Evolutionary conservation across 2,329 filamentous ascomycete genomes (phyloP).

Genomic region (Xylariaceae sp.): DNA sequence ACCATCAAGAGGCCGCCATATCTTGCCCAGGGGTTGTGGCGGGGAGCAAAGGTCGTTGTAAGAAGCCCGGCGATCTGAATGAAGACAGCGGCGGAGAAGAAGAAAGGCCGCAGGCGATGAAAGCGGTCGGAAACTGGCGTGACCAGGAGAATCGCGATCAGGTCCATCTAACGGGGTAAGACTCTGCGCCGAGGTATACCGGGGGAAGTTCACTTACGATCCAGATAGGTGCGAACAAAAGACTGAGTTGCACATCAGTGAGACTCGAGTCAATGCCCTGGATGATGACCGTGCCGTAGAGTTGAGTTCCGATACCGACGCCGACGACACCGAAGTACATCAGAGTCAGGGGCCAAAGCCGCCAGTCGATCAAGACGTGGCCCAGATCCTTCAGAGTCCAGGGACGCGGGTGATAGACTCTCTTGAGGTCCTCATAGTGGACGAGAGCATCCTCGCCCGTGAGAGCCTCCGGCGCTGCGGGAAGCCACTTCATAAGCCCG

Average conservation of each 20-base stretch:
- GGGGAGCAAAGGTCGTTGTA: constrained; percentile 65
- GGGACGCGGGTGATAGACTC: constrained; percentile 67
- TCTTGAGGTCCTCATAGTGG: constrained; percentile 74
- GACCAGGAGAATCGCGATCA: constrained; percentile 77
- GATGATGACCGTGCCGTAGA: constrained; percentile 84
- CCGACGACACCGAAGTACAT: constrained; percentile 97
- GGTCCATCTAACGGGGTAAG: constrained; percentile 56
- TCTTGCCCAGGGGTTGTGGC: constrained; percentile 65
- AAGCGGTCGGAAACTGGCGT: constrained; percentile 85
- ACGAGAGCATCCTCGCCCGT: constrained; percentile 69
- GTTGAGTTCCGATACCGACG: constrained; percentile 82
- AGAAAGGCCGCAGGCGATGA: constrained; percentile 68
- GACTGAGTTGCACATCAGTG: constrained; percentile 65
- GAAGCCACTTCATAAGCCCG: constrained; percentile 57
- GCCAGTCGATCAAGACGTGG: constrained; percentile 72
- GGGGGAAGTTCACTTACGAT: constrained; percentile 49
- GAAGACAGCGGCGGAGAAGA: constrained; percentile 69
- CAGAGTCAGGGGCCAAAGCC: constrained; percentile 73
- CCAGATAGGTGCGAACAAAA: constrained; percentile 89
- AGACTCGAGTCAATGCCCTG: constrained; percentile 66
- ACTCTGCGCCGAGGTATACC: background rate
- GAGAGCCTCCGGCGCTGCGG: constrained; percentile 61
- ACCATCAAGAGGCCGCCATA: constrained; percentile 87
- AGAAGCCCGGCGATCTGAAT: constrained; percentile 79
- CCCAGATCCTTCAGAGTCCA: constrained; percentile 68